phyloP scores from a whole-genome alignment of 2,329 filamentous ascomycete species.

The Biscogniauxia sp. region DNA sequence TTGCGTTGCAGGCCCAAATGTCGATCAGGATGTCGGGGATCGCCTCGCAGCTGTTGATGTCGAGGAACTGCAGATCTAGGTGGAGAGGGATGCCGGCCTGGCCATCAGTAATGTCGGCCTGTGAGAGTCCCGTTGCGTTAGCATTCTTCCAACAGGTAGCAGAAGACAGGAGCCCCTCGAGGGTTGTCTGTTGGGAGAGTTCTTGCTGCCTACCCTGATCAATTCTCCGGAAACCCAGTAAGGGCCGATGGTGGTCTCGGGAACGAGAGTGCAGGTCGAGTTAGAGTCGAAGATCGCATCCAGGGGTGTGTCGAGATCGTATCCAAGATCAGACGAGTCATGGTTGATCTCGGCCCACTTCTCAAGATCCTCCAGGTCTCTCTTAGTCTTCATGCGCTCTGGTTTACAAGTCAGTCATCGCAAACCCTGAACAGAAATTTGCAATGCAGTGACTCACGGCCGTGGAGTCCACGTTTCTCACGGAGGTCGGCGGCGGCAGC shows the following conservation, averaged over 20 bases:
- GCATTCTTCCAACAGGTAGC: neutral
- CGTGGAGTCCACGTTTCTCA: constrained; percentile 32
- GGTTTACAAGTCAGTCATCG: neutral
- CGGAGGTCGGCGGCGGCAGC: constrained; percentile 36
- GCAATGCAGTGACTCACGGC: constrained; percentile 22
- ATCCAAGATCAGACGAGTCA: constrained; percentile 26
- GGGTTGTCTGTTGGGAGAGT: neutral
- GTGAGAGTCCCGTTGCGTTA: constrained; percentile 4
- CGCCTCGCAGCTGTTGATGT: constrained; percentile 35
- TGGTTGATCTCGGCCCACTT: constrained; percentile 26
- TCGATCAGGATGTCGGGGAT: constrained; percentile 36
- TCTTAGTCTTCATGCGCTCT: constrained; percentile 28
- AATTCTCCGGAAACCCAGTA: constrained; percentile 36
- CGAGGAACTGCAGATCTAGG: constrained; percentile 40
- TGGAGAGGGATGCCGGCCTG: constrained; percentile 37
- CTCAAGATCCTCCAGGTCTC: constrained; percentile 26
- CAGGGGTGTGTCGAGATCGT: constrained; percentile 36
- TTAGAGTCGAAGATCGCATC: constrained; percentile 32
- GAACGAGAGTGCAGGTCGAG: constrained; percentile 29
- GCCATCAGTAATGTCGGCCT: constrained; percentile 37
- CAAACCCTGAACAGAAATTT: no score
- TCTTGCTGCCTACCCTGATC: constrained; percentile 26
- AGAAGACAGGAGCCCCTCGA: neutral
- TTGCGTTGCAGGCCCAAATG: constrained; percentile 39
- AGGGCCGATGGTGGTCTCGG: constrained; percentile 30